phyloP scores from a whole-genome alignment of 2,329 filamentous ascomycete species.

The Verticillium nonalfalfae region DNA sequence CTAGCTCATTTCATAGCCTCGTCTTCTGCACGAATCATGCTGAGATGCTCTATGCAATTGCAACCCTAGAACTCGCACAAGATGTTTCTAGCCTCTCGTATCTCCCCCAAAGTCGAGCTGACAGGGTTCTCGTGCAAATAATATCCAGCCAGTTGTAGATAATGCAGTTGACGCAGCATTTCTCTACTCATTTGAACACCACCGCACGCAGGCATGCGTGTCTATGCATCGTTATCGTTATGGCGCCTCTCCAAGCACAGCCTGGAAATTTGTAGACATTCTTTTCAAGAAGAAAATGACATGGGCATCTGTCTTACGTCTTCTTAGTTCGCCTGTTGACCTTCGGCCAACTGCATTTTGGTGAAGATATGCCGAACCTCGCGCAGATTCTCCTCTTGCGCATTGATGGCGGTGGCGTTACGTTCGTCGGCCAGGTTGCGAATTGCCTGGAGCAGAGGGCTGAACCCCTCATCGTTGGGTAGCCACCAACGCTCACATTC shows the following conservation, averaged over 20 bases:
- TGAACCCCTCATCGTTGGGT: constrained; percentile 71
- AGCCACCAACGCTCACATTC: constrained; percentile 84
- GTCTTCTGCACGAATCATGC: not conserved
- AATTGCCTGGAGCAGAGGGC: constrained; percentile 66
- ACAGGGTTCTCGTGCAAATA: not conserved
- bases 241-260: not conserved
- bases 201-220: not conserved
- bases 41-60: not conserved
- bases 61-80: not conserved
- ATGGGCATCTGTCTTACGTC: not conserved
- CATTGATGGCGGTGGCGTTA: constrained; percentile 51
- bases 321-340: constrained; percentile 6
- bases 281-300: no score
- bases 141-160: not conserved
- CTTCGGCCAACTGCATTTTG: constrained; percentile 32
- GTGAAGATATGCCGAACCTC: constrained; percentile 72
- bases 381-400: constrained; percentile 58
- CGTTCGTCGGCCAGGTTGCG: constrained; percentile 78
- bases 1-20: not conserved
- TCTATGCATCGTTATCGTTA: not conserved
- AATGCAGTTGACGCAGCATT: not conserved
- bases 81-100: not conserved
- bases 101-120: not conserved
- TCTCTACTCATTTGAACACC: not conserved
- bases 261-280: not conserved